These are phyloP conservation scores for Candida hungchunana DNA, from an alignment of 805 yeast species.

Conservation along the genomic window DNA sequence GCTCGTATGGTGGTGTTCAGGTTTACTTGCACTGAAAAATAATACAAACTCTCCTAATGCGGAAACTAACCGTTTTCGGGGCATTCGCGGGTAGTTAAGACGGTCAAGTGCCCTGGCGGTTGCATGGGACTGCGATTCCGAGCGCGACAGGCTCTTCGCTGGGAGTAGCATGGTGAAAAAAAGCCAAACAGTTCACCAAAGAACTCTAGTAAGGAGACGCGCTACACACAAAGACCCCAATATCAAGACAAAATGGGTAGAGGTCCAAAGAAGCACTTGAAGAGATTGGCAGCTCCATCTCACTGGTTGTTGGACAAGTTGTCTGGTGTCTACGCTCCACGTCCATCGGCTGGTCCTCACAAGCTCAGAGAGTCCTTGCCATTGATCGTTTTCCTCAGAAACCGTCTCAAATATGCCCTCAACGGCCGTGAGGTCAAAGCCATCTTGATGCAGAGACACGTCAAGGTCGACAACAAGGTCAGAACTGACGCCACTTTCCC, in stretches of 20 bases:
- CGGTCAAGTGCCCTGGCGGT: conserved; percentile 6
- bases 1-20: conserved; percentile 8
- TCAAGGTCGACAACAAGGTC: conserved; percentile 98
- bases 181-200: too few relatives aligned
- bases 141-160: background rate
- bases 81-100: too few relatives aligned
- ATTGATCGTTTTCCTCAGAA: conserved; percentile 93
- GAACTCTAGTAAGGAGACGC: too few relatives aligned
- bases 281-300: conserved; percentile 99
- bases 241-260: conserved; percentile 28
- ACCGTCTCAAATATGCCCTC: conserved; percentile 97
- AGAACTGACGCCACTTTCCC: conserved; percentile 99
- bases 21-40: background rate
- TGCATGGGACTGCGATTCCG: conserved; percentile 8
- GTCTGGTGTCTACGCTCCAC: conserved; percentile 99
- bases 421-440: conserved; percentile 99
- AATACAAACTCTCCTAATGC: background rate
- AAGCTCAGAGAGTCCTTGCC: conserved; percentile 98
- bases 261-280: conserved; percentile 86
- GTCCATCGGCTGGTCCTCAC: conserved; percentile 99
- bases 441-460: conserved; percentile 96
- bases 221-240: too few relatives aligned
- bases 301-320: conserved; percentile 99
- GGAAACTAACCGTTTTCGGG: too few relatives aligned
- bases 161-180: conserved; percentile 15